Base-by-base conservation (phyloP, 805 yeast genomes). In the Saccharomyces eubayanus region DNA sequence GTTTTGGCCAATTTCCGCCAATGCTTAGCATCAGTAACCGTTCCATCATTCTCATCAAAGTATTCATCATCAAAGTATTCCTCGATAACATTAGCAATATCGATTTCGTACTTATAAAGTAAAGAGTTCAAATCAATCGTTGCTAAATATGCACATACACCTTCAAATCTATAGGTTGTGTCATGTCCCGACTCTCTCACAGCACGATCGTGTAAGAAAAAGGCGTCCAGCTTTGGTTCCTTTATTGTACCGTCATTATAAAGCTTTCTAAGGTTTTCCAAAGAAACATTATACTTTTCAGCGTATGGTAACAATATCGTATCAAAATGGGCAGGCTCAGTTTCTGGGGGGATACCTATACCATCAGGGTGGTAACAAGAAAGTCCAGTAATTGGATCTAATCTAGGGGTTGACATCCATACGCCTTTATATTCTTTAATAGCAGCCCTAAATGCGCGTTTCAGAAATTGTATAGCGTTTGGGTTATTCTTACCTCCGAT, bases 111-210 rank as follows among this genome's bases (percentile, higher is more conserved):
- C 72, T 89, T 92, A 77, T 88, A 91, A 21, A 92, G 74, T 60
- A 94, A 72, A 5, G 94, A 77, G 70, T 91, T 90, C 64, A 92
- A 76, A 67, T 92, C 99, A 49, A 92, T 84, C 0, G 98, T 92
- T 1, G 96, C 97, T 59, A 92, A 73, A 66, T 87, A 75, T 0
- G 96, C 97, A 70, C 96, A 89, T 46, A 82, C 79, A 41, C 96
- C 96, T 70, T 91, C 97, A 51, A 94, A 74, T 62, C 99, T 77
- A 64, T 91, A 89, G 1, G 92, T 77, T 0, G 98, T 94, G 67
- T 92, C 99, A 67, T 94, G 98, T 0, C 99, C 99, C 31, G 94
- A 84, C 71, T 92, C 99, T 66, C 99, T 80, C 10, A 92, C 96
- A 0, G 96, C 97, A 55, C 97, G 77, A 68, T 92, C 99, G 65